phyloP scores from a whole-genome alignment of 2,329 filamentous ascomycete genomes.

The Elsinoe necatrix region DNA sequence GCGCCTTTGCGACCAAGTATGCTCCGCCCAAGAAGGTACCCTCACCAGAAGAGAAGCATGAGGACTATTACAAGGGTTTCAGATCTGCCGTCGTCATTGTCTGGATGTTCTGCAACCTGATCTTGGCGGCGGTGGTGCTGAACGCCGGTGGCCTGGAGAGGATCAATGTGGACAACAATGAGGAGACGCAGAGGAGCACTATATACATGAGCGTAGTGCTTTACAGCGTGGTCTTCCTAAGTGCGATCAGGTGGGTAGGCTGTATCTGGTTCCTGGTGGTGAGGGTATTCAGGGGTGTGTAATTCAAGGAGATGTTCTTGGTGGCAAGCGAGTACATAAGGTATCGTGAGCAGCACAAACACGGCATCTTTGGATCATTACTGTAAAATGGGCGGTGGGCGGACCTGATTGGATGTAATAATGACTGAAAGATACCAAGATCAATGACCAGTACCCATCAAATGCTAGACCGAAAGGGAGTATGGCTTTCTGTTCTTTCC shows the following conservation, averaged over 20 bases:
- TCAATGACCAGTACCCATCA: background rate
- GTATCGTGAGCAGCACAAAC: background rate
- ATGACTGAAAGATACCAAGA: conserved; percentile 12
- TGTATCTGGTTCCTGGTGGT: conserved; percentile 89
- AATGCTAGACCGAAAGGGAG: background rate
- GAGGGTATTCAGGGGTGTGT: conserved; percentile 61
- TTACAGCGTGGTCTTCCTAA: conserved; percentile 80
- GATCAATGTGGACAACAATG: conserved; percentile 25
- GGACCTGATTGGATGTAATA: background rate
- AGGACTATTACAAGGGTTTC: conserved; percentile 98
- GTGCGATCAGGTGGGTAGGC: conserved; percentile 77
- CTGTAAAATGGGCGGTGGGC: background rate
- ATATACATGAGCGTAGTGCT: conserved; percentile 82
- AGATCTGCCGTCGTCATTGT: conserved; percentile 81
- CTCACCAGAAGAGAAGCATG: conserved; percentile 66
- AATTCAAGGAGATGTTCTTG: conserved; percentile 2
- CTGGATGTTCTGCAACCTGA: conserved; percentile 97
- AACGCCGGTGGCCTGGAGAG: conserved; percentile 72
- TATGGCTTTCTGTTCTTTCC: conserved; percentile 5
- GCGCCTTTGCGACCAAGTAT: conserved; percentile 64
- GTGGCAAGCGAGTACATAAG: background rate
- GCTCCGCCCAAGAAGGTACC: conserved; percentile 60
- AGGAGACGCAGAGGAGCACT: conserved; percentile 50
- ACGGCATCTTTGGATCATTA: background rate
- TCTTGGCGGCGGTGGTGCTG: conserved; percentile 74